Conservation (phyloP, 2,329 filamentous ascomycete genomes). For the Fonsecaea monophora region DNA sequence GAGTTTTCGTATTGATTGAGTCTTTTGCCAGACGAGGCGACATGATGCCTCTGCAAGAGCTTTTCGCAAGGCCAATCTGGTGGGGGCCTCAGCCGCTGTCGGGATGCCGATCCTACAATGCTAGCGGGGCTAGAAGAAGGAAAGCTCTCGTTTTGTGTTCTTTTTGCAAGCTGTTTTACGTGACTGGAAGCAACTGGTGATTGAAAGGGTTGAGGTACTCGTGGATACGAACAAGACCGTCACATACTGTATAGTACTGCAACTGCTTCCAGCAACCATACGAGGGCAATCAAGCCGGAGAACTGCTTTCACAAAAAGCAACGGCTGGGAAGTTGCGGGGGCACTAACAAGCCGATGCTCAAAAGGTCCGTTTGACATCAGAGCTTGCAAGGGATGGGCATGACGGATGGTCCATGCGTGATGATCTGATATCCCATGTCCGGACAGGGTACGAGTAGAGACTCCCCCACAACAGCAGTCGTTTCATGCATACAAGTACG, state of each 20-base stretch:
- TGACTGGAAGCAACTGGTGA: background rate
- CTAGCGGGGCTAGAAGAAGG: background rate
- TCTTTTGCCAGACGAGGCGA: background rate
- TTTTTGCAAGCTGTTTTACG: background rate
- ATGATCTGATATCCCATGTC: background rate
- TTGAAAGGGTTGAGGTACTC: background rate
- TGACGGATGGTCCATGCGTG: conserved; percentile 4
- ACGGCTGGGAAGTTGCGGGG: background rate
- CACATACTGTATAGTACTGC: background rate
- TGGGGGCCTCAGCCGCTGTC: background rate
- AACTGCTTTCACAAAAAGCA: background rate
- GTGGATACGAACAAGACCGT: background rate
- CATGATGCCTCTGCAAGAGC: background rate
- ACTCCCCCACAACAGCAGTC: background rate
- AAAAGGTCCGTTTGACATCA: conserved; percentile 1
- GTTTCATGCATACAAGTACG: conserved; percentile 1
- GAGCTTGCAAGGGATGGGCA: background rate
- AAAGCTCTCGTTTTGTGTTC: background rate
- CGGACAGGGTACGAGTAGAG: background rate
- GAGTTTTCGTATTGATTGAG: background rate
- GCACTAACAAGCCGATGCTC: background rate
- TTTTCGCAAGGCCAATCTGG: background rate
- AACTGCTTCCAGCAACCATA: background rate
- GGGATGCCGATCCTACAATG: background rate
- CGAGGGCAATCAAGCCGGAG: background rate